Evolutionary conservation across 495 filamentous ascomycete species (phyloP).

Genomic region (Penicillium salamii): DNA sequence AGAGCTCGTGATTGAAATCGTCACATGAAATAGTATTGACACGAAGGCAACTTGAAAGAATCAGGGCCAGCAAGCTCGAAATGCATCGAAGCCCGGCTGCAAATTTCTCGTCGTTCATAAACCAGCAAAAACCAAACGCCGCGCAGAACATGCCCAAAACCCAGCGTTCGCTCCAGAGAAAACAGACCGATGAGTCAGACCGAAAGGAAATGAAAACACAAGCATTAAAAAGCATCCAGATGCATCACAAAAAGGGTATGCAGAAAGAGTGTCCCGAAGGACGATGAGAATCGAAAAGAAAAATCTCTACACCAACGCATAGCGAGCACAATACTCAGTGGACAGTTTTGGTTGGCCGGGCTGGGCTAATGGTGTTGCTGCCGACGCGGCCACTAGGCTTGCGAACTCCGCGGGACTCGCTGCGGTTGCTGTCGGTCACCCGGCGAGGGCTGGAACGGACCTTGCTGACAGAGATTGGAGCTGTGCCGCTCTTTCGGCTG

Average conservation of each 20-base stretch:
- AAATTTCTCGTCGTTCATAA: conserved; percentile 3
- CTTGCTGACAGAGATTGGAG: conserved; percentile 68
- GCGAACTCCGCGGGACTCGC: conserved; percentile 65
- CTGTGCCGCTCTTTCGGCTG: conserved; percentile 59
- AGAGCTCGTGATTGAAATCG: conserved; percentile 16
- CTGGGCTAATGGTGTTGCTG: conserved; percentile 49
- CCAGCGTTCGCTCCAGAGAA: conserved; percentile 15
- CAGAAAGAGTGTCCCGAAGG: conserved; percentile 15
- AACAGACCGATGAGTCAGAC: conserved; percentile 3
- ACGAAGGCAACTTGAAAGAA: conserved; percentile 5
- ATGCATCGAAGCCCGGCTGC: conserved; percentile 2
- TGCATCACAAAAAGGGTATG: conserved; percentile 28
- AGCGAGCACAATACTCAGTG: conserved; percentile 5
- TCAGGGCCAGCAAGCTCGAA: background rate
- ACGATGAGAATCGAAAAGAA: conserved; percentile 22
- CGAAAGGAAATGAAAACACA: conserved; percentile 2
- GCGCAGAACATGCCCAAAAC: conserved; percentile 19
- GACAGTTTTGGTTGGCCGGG: conserved; percentile 16
- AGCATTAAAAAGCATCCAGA: conserved; percentile 26
- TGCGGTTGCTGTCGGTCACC: conserved; percentile 48
- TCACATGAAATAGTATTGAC: conserved; percentile 24
- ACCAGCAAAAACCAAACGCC: conserved; percentile 25
- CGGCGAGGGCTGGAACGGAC: conserved; percentile 65
- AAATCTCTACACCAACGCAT: background rate
- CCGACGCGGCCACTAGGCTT: conserved; percentile 94